phyloP scores from a whole-genome alignment of 345 rosid genomes.

The Cardamine chenopodiifolia region DNA sequence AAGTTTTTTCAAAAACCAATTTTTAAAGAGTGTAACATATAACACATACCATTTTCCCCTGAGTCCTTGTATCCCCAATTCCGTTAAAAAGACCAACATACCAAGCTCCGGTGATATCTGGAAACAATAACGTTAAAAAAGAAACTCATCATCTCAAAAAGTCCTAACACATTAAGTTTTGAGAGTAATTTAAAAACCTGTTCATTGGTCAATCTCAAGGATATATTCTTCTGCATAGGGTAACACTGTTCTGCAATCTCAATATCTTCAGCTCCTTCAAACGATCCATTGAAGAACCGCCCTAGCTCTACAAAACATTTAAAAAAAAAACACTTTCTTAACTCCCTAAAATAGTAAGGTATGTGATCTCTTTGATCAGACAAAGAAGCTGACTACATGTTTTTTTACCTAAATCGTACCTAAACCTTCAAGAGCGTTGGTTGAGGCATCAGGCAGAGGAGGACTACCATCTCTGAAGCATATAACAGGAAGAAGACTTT shows the following conservation, averaged over 20 bases:
- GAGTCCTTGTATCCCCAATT: constrained; percentile 79
- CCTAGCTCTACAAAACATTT: constrained; percentile 43
- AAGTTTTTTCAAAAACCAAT: neutral
- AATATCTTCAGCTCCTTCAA: constrained; percentile 50
- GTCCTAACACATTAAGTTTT: neutral
- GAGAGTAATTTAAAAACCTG: constrained; percentile 52
- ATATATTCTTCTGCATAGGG: constrained; percentile 75
- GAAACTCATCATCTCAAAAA: constrained; percentile 1
- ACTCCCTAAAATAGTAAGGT: constrained; percentile 11
- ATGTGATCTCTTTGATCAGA: constrained; percentile 4
- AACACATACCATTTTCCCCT: constrained; percentile 80
- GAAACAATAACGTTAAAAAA: constrained; percentile 20
- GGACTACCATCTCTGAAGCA: constrained; percentile 97
- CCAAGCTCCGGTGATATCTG: constrained; percentile 87
- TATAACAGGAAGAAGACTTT: constrained; percentile 64
- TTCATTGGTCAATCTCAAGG: constrained; percentile 72
- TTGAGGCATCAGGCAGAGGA: constrained; percentile 78
- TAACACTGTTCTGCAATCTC: constrained; percentile 78
- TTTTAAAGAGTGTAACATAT: neutral
- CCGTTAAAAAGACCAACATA: constrained; percentile 94
- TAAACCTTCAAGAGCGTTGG: constrained; percentile 52
- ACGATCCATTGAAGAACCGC: constrained; percentile 59
- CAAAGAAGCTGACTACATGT: constrained; percentile 8
- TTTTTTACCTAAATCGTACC: constrained; percentile 49
- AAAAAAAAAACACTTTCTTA: constrained; percentile 21